phyloP scores from a whole-genome alignment of 164 flowering plant species.

The Magnolia officinalis region DNA sequence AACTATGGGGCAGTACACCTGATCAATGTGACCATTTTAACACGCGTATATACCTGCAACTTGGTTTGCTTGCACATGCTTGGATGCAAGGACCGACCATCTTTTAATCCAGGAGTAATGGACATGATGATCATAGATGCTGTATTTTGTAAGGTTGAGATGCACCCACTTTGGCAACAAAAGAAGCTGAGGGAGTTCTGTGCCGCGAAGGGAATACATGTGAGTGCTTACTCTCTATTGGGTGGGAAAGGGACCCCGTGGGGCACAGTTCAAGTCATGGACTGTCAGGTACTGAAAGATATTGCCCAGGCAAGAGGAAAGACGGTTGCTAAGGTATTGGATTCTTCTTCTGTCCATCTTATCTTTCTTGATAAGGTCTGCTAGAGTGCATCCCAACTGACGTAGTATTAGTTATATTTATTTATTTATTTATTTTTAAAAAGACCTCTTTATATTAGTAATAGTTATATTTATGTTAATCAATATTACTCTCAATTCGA shows the following conservation, averaged over 20 bases:
- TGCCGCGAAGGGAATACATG: constrained; percentile 17
- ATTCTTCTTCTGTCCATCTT: too few species aligned
- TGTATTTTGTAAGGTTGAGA: constrained; percentile 25
- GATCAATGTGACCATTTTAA: background rate
- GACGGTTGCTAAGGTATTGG: too few species aligned
- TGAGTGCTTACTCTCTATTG: constrained; percentile 30
- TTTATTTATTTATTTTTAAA: too few species aligned
- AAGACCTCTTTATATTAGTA: too few species aligned
- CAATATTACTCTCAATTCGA: too few species aligned
- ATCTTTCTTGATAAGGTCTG: too few species aligned
- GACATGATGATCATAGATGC: background rate
- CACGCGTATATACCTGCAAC: background rate
- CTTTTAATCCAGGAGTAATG: background rate
- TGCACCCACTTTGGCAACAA: constrained; percentile 32
- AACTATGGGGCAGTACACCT: too few species aligned
- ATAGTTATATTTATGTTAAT: too few species aligned
- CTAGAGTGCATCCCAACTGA: too few species aligned
- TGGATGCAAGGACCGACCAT: background rate
- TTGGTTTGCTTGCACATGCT: background rate
- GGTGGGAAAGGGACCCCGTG: constrained; percentile 24
- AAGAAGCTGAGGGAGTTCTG: constrained; percentile 28
- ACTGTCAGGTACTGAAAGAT: constrained; percentile 18
- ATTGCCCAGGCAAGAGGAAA: constrained; percentile 16
- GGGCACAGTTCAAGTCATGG: constrained; percentile 25
- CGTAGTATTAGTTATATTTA: too few species aligned